Percentiles rank a stretch among this genome's conserved stretches.
Conservation (phyloP, 495 filamentous ascomycete genomes). For the Penicillium daleae region DNA sequence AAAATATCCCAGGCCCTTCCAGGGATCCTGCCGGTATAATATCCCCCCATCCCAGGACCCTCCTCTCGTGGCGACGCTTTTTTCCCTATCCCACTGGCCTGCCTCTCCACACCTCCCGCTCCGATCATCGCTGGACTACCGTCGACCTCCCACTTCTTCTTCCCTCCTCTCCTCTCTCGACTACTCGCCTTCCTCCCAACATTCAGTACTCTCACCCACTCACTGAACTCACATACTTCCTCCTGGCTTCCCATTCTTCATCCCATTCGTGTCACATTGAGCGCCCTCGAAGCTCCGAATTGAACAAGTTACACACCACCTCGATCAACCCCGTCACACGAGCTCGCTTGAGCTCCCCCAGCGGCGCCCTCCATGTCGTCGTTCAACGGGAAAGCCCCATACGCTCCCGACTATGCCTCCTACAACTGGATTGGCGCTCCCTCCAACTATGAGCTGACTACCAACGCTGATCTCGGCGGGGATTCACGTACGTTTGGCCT, state of each 20-base stretch:
- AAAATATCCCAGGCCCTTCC: constrained; percentile 14
- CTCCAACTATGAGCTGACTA: constrained; percentile 69
- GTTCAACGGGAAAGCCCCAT: constrained; percentile 37
- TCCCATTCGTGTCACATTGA: neutral
- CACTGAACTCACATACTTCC: neutral
- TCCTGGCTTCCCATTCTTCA: neutral
- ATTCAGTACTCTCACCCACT: neutral
- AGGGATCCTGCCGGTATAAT: constrained; percentile 28
- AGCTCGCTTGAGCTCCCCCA: constrained; percentile 12
- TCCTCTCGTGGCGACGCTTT: constrained; percentile 10
- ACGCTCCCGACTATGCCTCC: constrained; percentile 56
- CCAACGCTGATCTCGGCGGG: constrained; percentile 70
- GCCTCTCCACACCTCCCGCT: constrained; percentile 33
- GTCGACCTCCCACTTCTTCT: neutral
- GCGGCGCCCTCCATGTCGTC: constrained; percentile 27
- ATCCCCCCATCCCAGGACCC: neutral
- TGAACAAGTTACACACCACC: neutral
- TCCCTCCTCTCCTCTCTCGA: neutral
- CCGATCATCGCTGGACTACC: neutral
- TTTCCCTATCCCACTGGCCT: constrained; percentile 32
- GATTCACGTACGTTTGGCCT: constrained; percentile 83
- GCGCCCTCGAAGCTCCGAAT: neutral
- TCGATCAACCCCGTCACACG: constrained; percentile 3
- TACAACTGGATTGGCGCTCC: constrained; percentile 86
- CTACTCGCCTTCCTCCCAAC: neutral